Evolutionary conservation across 805 yeast genomes (phyloP), one percentile per base, ranked within the genome.

Genomic region (Jamesozyma hellenica): DNA sequence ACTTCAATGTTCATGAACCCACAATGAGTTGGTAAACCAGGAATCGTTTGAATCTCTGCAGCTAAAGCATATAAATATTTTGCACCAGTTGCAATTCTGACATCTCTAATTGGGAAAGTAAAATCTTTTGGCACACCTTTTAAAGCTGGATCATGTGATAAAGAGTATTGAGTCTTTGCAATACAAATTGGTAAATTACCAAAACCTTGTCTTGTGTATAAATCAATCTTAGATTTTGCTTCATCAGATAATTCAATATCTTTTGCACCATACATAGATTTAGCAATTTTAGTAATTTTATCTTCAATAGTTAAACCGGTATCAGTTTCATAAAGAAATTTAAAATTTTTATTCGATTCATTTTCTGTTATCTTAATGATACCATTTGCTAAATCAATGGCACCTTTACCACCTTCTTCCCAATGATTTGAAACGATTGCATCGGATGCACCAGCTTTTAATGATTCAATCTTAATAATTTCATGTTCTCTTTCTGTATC

Each of bases 1-100:
- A 90, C 92, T 64, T 90, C 98, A 43, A 90, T 96, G 57, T 88
- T 84, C 95, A 90, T 85, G 70, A 83, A 90, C 19, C 97, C 97
- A 51, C 94, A 82, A 60, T 84, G 88, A 9, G 97, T 90, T 41
- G 96, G 94, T 57, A 90, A 70, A 44, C 98, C 98, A 21, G 98
- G 98, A 52, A 90, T 88, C 21, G 98, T 90, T 80, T 82, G 87
- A 55, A 90, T 90, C 64, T 90, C 95, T 41, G 94, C 96, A 14
- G 96, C 96, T 52, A 90, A 72, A 1, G 97, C 97, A 58, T 90
- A 92, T 58, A 90, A 71, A 65, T 90, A 90, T 9, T 96, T 96
- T 35, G 96, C 97, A 64, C 98, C 98, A 41, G 85, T 84, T 28
- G 95, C 82, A 31, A 90, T 88, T 64, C 94, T 81, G 47, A 90